Evolutionary conservation across 768 basidiomycete species (phyloP).

Genomic region (Holtermanniella nyarrowii): DNA sequence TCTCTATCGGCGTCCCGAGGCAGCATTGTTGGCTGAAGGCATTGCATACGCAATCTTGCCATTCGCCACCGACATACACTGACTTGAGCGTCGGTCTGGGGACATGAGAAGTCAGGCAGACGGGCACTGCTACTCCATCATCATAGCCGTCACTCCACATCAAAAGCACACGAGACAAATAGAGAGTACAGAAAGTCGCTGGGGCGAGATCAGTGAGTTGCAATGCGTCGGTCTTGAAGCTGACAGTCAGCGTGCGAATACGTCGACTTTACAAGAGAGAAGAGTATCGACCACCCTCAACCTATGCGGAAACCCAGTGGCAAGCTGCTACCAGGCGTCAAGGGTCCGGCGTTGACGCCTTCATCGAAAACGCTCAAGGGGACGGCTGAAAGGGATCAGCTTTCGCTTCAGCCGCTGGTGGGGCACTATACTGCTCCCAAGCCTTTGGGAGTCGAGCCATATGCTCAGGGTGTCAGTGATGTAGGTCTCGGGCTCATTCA

Average conservation of each 20-base stretch:
- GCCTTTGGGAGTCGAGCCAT: constrained; percentile 24
- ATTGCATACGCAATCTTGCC: too few species aligned
- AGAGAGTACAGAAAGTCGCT: constrained; percentile 15
- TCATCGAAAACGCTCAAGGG: neutral
- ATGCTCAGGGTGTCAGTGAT: constrained; percentile 23
- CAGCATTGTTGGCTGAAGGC: too few species aligned
- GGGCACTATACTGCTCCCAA: constrained; percentile 26
- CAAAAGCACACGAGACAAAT: neutral
- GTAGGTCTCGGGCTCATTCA: constrained; percentile 37
- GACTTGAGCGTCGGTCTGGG: too few species aligned
- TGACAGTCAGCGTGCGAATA: constrained; percentile 19
- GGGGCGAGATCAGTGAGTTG: constrained; percentile 33
- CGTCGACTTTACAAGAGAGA: constrained; percentile 36
- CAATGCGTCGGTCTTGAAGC: too few species aligned
- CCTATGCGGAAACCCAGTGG: neutral
- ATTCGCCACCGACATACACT: too few species aligned
- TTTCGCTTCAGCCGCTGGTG: constrained; percentile 32
- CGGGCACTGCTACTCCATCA: constrained; percentile 14
- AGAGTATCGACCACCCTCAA: constrained; percentile 14
- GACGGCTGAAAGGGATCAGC: constrained; percentile 9
- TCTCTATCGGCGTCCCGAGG: too few species aligned
- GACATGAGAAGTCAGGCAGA: too few species aligned
- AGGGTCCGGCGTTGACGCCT: too few species aligned
- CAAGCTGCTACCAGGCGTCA: neutral
- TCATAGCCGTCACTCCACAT: constrained; percentile 9